Evolutionary conservation across 768 basidiomycete species (phyloP), one percentile per base, ranked within the genome.

Genomic region (Suillus discolor): DNA sequence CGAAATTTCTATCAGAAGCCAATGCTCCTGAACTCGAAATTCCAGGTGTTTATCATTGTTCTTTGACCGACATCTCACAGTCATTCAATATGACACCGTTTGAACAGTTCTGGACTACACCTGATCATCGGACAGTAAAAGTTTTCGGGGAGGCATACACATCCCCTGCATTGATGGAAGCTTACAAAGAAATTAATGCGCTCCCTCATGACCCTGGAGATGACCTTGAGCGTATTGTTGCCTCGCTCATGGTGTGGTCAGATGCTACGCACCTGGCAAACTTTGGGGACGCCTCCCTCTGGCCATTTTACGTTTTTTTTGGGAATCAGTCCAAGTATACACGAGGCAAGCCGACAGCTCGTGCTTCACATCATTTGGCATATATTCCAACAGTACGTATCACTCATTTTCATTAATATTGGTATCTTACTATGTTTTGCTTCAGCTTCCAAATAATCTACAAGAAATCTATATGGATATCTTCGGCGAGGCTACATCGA

Each of bases 341-440:
- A 18, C 6, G 16, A 42, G 41, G 41, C 41, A 42, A 18, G 41
- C 41, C 41, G 6, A 38, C 44, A 70, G 65, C 5, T 62, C 69
- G 2, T 74, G 67, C 39, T 61, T 78, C 2, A 63, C 78, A 15
- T 62, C 75, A 4, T 80, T 80, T 71, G 79, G 79, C 79, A 47
- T 62, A 70, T 13, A 71, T 84, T 0, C 44, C 57, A 0, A 74
- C 73, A 8, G 49, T 82, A 3, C 66, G 67, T 54, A 68, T 75
- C 44, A 74, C 41, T 76, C 11, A 39, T 39, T 1, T 57, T 62
- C 0, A 45, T n/a, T 45, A 62, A 79, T 16, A 45, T 72, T 3
- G 68, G 70, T 6, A 71, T 78, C 45, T 45, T 0, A 45, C 9
- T 11, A n/a, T n/a, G n/a, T n/a, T 20, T 0, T 45, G 20, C n/a